Evolutionary conservation across 148 eudicot species (phyloP).

Genomic region (Amaranthus hypochondriacus): DNA sequence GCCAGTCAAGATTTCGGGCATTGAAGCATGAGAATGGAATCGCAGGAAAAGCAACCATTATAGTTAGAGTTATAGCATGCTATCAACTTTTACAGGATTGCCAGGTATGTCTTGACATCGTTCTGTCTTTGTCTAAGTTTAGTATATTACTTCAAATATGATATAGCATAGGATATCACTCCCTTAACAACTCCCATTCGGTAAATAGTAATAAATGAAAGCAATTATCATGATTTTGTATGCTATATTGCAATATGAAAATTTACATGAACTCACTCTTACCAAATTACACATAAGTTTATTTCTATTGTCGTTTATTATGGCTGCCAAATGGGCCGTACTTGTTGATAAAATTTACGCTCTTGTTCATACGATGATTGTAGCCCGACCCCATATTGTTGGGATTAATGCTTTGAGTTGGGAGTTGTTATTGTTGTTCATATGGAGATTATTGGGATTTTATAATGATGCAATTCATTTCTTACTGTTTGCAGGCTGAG

Average conservation of each 20-base stretch:
- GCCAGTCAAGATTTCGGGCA: slow-evolving; percentile 78
- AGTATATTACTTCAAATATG: not conserved
- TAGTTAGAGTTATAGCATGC: slow-evolving; percentile 85
- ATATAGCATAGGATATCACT: not conserved
- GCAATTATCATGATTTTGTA: too few relatives aligned
- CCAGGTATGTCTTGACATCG: slow-evolving; percentile 45
- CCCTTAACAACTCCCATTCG: too few relatives aligned
- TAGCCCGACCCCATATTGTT: too few relatives aligned
- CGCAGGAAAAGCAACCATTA: slow-evolving; percentile 71
- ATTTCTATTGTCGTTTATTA: too few relatives aligned
- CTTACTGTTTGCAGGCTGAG: slow-evolving; percentile 59
- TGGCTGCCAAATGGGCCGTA: too few relatives aligned
- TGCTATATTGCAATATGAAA: too few relatives aligned
- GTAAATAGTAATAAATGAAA: too few relatives aligned
- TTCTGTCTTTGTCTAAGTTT: not conserved
- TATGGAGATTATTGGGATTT: not conserved
- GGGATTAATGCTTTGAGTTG: too few relatives aligned
- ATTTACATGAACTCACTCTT: too few relatives aligned
- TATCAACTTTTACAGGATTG: slow-evolving; percentile 80
- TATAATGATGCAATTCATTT: slow-evolving; percentile 8
- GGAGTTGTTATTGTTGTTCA: not conserved
- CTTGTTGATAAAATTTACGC: too few relatives aligned
- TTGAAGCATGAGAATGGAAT: slow-evolving; percentile 78
- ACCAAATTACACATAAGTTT: too few relatives aligned
- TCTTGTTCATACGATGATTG: too few relatives aligned